Base-by-base conservation (phyloP, 2,329 filamentous ascomycete species). In the Tolypocladium pustulatum region DNA sequence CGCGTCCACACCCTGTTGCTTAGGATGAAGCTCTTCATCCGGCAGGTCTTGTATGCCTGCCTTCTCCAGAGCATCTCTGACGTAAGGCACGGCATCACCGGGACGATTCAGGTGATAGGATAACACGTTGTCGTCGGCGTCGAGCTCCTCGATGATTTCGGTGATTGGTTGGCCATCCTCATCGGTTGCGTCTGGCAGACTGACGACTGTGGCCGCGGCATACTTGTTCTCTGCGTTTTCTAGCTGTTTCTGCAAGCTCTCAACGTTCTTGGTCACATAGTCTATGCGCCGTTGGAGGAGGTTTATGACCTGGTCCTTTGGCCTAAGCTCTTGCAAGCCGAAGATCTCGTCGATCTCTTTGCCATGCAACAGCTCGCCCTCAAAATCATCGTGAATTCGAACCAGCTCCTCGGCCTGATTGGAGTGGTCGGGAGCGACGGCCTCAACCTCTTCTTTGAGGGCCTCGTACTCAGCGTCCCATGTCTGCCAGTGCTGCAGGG, bases 381-480 rank as follows among this genome's bases (percentile, higher is more conserved):
- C 79, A 63, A 87, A 87, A 15, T 79, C 77, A 40, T 77, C 73
- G 52, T 82, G 81, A 53, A 87, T 81, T 36, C 74, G 74, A 9
- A 81, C 75, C 34, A 91, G 80, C 34, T 85, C 80, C 22, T 81
- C 73, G 17, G 62, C 58, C 13, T 64, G 55, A 36, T 75, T 73
- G 58, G 81, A 72, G 56, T 76, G 74, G 49, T 77, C 70, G 40
- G 78, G 71, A 32, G 4, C 41, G 22, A 87, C 69, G 4, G 76
- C 77, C 57, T 84, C 74, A 36, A 97, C 82, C 67, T 95, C 90
- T 70, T 95, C 90, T 69, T 89, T 91, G 61, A 97, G 80, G 30
- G 87, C 84, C 69, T 96, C 90, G 72, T 97, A 97, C 71, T 97
- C 93, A 54, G 89, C 85, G 70, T 96, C 92, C 83, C 90, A 95